Evolutionary conservation across 164 flowering plant genomes (phyloP).

Genomic region (Santalum album): DNA sequence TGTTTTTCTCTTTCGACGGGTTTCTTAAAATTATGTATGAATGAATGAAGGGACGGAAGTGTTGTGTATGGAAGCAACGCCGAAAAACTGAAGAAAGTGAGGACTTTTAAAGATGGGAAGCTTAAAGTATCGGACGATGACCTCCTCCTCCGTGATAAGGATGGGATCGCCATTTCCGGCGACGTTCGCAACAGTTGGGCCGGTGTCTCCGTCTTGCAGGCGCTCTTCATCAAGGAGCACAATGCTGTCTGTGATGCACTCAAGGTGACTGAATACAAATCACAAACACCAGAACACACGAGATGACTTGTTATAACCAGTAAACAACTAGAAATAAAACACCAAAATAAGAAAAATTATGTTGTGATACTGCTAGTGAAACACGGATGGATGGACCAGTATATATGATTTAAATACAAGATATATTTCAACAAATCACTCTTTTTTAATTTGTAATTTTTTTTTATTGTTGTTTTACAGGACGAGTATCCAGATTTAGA

Average conservation of each 20-base stretch:
- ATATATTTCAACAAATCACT: too few species aligned
- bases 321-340: too few species aligned
- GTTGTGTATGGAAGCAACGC: conserved; percentile 33
- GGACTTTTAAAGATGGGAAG: conserved; percentile 37
- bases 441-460: too few species aligned
- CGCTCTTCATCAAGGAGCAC: conserved; percentile 38
- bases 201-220: conserved; percentile 32
- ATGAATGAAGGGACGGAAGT: conserved; percentile 40
- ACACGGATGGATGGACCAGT: too few species aligned
- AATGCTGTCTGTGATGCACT: conserved; percentile 36
- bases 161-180: conserved; percentile 29
- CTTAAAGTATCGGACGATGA: conserved; percentile 26
- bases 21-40: too few species aligned
- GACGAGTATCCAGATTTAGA: conserved; percentile 15
- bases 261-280: conserved; percentile 22
- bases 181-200: conserved; percentile 41
- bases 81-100: conserved; percentile 16
- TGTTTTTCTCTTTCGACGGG: too few species aligned
- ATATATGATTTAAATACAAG: too few species aligned
- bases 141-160: conserved; percentile 27
- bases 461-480: too few species aligned
- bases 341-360: too few species aligned
- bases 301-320: too few species aligned
- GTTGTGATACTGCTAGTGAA: too few species aligned
- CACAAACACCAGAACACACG: too few species aligned